Evolutionary conservation across 768 basidiomycete species (phyloP), one percentile per base, ranked within the genome.

Genomic region (Lactarius deliciosus): DNA sequence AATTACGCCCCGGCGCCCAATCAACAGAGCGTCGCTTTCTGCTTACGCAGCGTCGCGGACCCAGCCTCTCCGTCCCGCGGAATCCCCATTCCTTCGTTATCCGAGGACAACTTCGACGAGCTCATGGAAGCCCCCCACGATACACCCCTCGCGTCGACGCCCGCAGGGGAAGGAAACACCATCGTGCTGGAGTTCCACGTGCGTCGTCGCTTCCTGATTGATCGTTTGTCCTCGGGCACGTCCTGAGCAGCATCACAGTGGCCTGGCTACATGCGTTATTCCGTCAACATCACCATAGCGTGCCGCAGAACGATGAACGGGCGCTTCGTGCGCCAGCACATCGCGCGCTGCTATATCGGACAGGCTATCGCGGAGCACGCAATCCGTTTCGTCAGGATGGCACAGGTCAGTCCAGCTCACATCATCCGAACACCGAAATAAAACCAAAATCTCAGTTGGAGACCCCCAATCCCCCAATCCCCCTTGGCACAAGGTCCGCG

Each of bases 371-470:
- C 55, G 8, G 16, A n/a, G 30, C 55, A 56, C 20, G 55, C 30
- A n/a, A 20, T 20, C 55, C 55, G 55, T 56, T 56, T 56, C 30
- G 10, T n/a, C 18, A 30, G 55, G 30, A 56, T 56, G 55, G 55
- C 55, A 9, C 55, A 56, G 55, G 55, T 56, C 30, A 5, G 55
- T 20, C 5, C 10, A 13, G 8, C 55, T 13, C 55, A 53, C 47
- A 11, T 22, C 5, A 5, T 56, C 30, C 28, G 3, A 20, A 32
- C 6, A 8, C 32, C 32, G 36, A 38, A 38, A 36, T 7, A 11
- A 11, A 13, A n/a, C 18, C 5, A 13, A 20, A 34, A 16, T 18
- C 28, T 3, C 16, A 56, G 55, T n/a, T 10, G 55, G 55, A 56
- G 32, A 2, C 10, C 20, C 4, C 10, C 18, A 32, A 32, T 32